phyloP scores from a whole-genome alignment of 768 basidiomycete species.

The Dentipellis sp. region DNA sequence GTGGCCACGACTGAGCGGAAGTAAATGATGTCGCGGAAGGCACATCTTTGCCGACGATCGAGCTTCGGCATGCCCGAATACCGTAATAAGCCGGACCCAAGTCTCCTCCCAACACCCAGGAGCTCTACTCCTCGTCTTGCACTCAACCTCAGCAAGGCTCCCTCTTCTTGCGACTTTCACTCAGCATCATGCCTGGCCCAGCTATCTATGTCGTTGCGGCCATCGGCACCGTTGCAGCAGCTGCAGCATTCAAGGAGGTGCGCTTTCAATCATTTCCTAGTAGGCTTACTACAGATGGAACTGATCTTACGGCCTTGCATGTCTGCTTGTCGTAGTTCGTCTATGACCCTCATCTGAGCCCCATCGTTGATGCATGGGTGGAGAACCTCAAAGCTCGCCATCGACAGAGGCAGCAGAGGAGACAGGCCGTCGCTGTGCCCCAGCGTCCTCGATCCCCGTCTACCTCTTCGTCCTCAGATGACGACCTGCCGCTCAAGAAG shows the following conservation, averaged over 20 bases:
- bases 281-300: background rate
- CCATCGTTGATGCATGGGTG: conserved; percentile 6
- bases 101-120: background rate
- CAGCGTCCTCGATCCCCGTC: background rate
- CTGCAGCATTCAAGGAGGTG: conserved; percentile 13
- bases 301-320: background rate
- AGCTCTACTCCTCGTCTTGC: background rate
- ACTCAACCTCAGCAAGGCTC: background rate
- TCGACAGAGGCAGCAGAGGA: background rate
- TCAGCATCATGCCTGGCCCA: conserved; percentile 10
- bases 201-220: conserved; percentile 11
- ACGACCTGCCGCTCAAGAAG: background rate
- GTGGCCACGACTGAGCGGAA: background rate
- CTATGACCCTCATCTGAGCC: conserved; percentile 13
- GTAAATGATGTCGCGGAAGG: background rate
- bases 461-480: background rate
- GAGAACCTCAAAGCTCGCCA: background rate
- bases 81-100: background rate
- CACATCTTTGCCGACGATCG: too few relatives aligned
- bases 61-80: background rate
- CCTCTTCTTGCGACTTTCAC: background rate
- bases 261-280: background rate
- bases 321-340: conserved; percentile 3
- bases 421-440: conserved; percentile 2
- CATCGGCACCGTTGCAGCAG: conserved; percentile 9